phyloP scores from a whole-genome alignment of 768 basidiomycete species.

The Tephrocybe rancida region DNA sequence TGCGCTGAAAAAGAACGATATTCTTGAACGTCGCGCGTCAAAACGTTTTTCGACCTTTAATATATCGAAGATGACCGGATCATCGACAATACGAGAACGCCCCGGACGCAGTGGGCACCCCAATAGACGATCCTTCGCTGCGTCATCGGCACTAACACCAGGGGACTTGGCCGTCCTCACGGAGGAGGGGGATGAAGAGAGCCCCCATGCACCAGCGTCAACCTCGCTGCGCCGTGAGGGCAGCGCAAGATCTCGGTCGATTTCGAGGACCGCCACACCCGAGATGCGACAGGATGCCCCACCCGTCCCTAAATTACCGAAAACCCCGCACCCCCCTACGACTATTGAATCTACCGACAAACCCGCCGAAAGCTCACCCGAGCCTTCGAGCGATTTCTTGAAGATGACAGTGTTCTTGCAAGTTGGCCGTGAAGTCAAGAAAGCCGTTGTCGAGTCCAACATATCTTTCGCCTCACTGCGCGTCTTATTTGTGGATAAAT shows the following conservation, averaged over 20 bases:
- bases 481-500: conserved; percentile 92
- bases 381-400: conserved; percentile 28
- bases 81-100: conserved; percentile 46
- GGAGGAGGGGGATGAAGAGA: conserved; percentile 68
- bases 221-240: conserved; percentile 25
- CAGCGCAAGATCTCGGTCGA: conserved; percentile 28
- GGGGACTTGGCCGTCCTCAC: conserved; percentile 76
- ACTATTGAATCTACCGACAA: conserved; percentile 8
- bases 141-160: conserved; percentile 61
- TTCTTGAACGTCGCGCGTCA: conserved; percentile 87
- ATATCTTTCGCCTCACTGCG: conserved; percentile 76
- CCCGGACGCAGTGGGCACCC: conserved; percentile 46
- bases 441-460: conserved; percentile 69
- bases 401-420: conserved; percentile 83
- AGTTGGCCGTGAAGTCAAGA: conserved; percentile 89
- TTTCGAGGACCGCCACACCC: conserved; percentile 39
- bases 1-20: conserved; percentile 84
- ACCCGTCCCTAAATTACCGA: conserved; percentile 51
- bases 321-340: conserved; percentile 39
- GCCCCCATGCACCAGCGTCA: conserved; percentile 22
- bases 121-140: conserved; percentile 71
- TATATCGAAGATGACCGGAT: conserved; percentile 89
- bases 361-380: conserved; percentile 7
- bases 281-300: conserved; percentile 35
- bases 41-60: conserved; percentile 97